These are phyloP conservation scores for Podospora anserina DNA, from an alignment of 495 filamentous ascomycete species.

Conservation along the genomic window DNA sequence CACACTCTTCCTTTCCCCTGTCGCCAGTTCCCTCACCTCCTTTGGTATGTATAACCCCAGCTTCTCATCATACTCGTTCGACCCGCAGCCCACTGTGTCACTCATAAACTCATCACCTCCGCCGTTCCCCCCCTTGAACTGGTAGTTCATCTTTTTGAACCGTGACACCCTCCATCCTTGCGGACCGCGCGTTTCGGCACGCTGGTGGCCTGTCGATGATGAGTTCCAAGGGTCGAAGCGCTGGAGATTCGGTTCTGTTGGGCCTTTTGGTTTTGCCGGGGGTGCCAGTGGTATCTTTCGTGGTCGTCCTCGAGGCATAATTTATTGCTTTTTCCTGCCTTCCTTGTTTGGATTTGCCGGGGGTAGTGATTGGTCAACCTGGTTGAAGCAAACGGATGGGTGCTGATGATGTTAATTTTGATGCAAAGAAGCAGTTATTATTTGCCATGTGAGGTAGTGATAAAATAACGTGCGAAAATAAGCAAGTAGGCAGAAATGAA, in stretches of 20 bases:
- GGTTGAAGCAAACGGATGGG: no score
- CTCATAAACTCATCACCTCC: conserved; percentile 50
- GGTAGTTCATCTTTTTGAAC: conserved; percentile 60
- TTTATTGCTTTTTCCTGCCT: conserved; percentile 10
- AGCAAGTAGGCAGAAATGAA: no score
- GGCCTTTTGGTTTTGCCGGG: conserved; percentile 21
- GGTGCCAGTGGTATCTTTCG: conserved; percentile 21
- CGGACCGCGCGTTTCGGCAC: conserved; percentile 59
- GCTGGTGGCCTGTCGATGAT: conserved; percentile 75
- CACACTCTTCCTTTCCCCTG: conserved; percentile 31
- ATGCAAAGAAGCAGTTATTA: no score
- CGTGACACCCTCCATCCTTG: conserved; percentile 70
- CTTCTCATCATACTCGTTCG: conserved; percentile 47
- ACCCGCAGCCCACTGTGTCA: conserved; percentile 57
- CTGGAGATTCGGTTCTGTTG: conserved; percentile 48
- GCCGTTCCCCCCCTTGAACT: conserved; percentile 56
- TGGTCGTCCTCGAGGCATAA: conserved; percentile 5
- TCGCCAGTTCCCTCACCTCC: conserved; percentile 41
- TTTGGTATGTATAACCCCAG: conserved; percentile 44
- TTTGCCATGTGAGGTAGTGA: no score
- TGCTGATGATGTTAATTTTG: no score
- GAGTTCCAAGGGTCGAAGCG: conserved; percentile 82
- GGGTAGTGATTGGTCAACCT: no score
- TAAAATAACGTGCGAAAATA: no score
- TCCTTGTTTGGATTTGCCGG: neutral